Evolutionary conservation across 1,284 basidiomycete genomes (phyloP), one percentile per base, ranked within the genome.

Genomic region (Ceratobasidium sp.): DNA sequence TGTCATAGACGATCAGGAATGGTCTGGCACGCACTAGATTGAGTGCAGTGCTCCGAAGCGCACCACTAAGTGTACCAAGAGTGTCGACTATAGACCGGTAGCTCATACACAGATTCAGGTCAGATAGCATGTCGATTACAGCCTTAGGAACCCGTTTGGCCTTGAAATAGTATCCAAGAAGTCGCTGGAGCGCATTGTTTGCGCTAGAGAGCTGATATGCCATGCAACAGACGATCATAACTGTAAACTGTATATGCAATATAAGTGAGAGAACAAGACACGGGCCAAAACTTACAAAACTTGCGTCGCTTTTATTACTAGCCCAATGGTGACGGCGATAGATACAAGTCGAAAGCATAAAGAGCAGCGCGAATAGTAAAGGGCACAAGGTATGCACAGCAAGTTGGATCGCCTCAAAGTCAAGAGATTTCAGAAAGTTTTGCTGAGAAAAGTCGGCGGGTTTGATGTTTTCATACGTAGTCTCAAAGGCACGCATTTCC

Each of bases 111-210:
- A 39, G 13, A 26, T 68, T 56, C 1, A 68, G 31, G 3, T 35
- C 7, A 2, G 37, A 10, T 3, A 68, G 49, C 23, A 68, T 20
- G 6, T 66, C 31, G 28, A 66, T 28, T 1, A 66, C 35, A 3
- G 35, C 13, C 17, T 53, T 68, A n/a, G 66, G 66, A 5, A 56
- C 66, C 5, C 42, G 66, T 20, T 68, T 54, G 3, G 66, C 47
- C n/a, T 51, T 13, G 51, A 68, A 68, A 37, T 68, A 68, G 8
- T 35, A 37, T 5, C 66, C 49, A 1, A 68, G 51, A 2, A 51
- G 51, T 17, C 35, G 45, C 23, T 68, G 66, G 11, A 68, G 20
- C 10, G 35, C 31, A 37, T 68, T 68, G 33, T 51, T 51, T 3
- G 13, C 20, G n/a, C 28, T 47, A 0, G 66, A 39, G 3, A 68